Evolutionary conservation across 2,329 filamentous ascomycete genomes (phyloP).

Genomic region (Akanthomyces dipterigenus): DNA sequence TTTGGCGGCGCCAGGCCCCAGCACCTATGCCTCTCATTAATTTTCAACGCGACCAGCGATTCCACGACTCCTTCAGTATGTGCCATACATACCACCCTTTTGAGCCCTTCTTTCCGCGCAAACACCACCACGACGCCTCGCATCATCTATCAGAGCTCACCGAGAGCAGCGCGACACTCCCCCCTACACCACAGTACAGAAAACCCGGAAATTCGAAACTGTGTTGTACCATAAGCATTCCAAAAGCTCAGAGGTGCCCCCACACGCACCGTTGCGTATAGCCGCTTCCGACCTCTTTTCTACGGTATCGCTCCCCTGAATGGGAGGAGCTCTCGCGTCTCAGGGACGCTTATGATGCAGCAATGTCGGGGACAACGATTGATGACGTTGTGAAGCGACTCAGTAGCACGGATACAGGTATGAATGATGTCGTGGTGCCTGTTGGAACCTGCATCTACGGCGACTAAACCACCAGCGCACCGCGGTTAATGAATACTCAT

Average conservation of each 20-base stretch:
- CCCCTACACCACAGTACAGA: background rate
- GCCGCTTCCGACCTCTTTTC: conserved; percentile 11
- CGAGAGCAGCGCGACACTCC: conserved; percentile 19
- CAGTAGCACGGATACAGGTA: conserved; percentile 50
- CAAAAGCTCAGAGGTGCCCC: conserved; percentile 11
- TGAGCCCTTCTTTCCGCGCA: conserved; percentile 2
- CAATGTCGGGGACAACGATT: conserved; percentile 54
- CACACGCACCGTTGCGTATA: conserved; percentile 2
- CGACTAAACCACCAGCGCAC: background rate
- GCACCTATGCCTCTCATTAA: conserved; percentile 28
- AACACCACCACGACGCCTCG: background rate
- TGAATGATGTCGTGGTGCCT: background rate
- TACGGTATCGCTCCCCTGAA: conserved; percentile 21
- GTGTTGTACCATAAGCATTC: background rate
- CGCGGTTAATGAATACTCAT: background rate
- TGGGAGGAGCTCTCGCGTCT: conserved; percentile 29
- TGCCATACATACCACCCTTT: background rate
- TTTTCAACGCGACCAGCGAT: conserved; percentile 31
- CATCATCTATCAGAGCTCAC: background rate
- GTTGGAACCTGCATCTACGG: background rate
- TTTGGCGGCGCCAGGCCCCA: conserved; percentile 35
- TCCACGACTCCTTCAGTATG: conserved; percentile 13
- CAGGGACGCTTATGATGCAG: conserved; percentile 40
- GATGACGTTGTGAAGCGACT: conserved; percentile 59
- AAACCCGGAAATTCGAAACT: conserved; percentile 11